Evolutionary conservation across 257 asterid species (phyloP).

Genomic region (Osmanthus fragrans): DNA sequence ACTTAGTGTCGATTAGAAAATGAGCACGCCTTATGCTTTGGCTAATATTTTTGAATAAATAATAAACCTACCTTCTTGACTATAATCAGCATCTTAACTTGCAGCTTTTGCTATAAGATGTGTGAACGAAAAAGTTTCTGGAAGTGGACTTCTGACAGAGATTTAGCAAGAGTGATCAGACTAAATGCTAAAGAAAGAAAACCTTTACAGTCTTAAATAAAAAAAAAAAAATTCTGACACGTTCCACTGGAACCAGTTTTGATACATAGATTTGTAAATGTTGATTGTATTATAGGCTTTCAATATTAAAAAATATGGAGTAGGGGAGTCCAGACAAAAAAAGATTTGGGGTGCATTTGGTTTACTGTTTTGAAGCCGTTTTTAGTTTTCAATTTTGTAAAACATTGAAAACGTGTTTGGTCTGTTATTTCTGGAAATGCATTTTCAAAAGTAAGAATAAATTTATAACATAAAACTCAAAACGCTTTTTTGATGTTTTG

Average conservation of each 20-base stretch:
- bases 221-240: too few species aligned
- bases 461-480: too few species aligned
- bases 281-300: not conserved
- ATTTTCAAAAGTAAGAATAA: too few species aligned
- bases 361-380: too few species aligned
- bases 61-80: not conserved
- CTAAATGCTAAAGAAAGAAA: not conserved
- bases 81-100: not conserved
- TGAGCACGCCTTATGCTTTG: constrained; percentile 1
- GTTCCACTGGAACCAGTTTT: not conserved
- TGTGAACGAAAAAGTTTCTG: constrained; percentile 4
- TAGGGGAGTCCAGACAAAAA: not conserved
- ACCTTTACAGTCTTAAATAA: not conserved
- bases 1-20: not conserved
- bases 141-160: constrained; percentile 1
- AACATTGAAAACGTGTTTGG: too few species aligned
- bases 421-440: too few species aligned
- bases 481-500: too few species aligned
- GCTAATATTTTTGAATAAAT: not conserved
- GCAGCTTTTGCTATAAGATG: constrained; percentile 2
- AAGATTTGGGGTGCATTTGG: too few species aligned
- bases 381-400: too few species aligned
- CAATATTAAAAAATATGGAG: not conserved
- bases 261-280: not conserved
- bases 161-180: not conserved